Conservation (phyloP, 2,329 filamentous ascomycete genomes). For the Bipolaris sorokiniana region DNA sequence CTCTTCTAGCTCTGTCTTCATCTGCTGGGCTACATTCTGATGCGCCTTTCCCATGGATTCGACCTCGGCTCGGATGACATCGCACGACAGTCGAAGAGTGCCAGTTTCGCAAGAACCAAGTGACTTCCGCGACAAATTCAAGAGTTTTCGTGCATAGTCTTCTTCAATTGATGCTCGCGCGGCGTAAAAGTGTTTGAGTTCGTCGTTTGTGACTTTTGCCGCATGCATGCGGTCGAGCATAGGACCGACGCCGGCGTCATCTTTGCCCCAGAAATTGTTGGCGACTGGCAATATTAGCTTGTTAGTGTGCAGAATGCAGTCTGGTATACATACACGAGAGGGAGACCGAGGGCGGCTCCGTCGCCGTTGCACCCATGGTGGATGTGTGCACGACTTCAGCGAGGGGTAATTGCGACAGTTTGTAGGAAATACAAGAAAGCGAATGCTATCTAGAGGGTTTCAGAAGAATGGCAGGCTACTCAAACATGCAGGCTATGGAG, state of each 20-base stretch:
- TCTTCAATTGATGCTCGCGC: constrained; percentile 94
- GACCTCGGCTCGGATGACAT: constrained; percentile 85
- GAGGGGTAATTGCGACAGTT: constrained; percentile 20
- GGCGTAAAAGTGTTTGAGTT: constrained; percentile 88
- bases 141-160: constrained; percentile 89
- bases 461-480: constrained; percentile 27
- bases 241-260: constrained; percentile 92
- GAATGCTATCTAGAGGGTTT: constrained; percentile 22
- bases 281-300: constrained; percentile 68
- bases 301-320: background rate
- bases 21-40: constrained; percentile 85
- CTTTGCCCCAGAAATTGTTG: constrained; percentile 99
- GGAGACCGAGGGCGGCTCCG: constrained; percentile 68
- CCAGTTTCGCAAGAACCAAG: constrained; percentile 88
- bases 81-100: constrained; percentile 80
- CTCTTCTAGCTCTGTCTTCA: constrained; percentile 96
- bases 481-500: constrained; percentile 24
- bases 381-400: constrained; percentile 38
- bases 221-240: constrained; percentile 93
- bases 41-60: constrained; percentile 95
- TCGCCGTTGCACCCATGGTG: constrained; percentile 63
- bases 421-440: constrained; percentile 18
- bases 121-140: constrained; percentile 84
- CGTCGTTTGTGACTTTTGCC: constrained; percentile 87
- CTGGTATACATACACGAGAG: constrained; percentile 64